phyloP scores from a whole-genome alignment of 306 rosid species.

The Hippophae tibetana region DNA sequence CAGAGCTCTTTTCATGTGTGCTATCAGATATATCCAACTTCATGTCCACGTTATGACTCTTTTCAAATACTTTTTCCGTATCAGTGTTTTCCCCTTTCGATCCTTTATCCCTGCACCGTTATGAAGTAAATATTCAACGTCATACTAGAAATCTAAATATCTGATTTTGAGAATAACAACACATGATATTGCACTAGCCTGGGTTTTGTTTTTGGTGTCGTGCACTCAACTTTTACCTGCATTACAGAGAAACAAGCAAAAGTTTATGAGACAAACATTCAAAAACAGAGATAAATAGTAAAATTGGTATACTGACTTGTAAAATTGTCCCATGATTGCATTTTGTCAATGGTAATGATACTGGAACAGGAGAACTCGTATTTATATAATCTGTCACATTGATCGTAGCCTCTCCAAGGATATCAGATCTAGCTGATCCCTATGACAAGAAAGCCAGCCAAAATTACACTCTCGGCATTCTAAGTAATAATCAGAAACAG shows the following conservation, averaged over 20 bases:
- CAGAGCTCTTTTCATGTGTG: conserved; percentile 24
- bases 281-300: not conserved
- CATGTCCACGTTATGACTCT: conserved; percentile 20
- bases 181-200: conserved; percentile 23
- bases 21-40: conserved; percentile 31
- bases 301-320: conserved; percentile 18
- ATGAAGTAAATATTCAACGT: conserved; percentile 3
- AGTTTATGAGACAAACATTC: too few species aligned
- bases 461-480: not conserved
- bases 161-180: conserved; percentile 7
- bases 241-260: conserved; percentile 14
- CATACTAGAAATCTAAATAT: not conserved
- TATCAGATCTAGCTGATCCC: conserved; percentile 36
- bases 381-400: conserved; percentile 26
- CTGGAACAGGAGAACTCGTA: conserved; percentile 21
- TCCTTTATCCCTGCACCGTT: conserved; percentile 26
- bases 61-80: conserved; percentile 19
- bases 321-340: conserved; percentile 30
- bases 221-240: conserved; percentile 46
- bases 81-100: conserved; percentile 18
- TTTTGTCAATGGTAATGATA: conserved; percentile 29
- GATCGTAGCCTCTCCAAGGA: conserved; percentile 39
- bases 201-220: conserved; percentile 28
- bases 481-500: not conserved
- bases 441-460: conserved; percentile 3